phyloP scores from a whole-genome alignment of 2,329 filamentous ascomycete genomes.

The Hirsutella rhossiliensis region DNA sequence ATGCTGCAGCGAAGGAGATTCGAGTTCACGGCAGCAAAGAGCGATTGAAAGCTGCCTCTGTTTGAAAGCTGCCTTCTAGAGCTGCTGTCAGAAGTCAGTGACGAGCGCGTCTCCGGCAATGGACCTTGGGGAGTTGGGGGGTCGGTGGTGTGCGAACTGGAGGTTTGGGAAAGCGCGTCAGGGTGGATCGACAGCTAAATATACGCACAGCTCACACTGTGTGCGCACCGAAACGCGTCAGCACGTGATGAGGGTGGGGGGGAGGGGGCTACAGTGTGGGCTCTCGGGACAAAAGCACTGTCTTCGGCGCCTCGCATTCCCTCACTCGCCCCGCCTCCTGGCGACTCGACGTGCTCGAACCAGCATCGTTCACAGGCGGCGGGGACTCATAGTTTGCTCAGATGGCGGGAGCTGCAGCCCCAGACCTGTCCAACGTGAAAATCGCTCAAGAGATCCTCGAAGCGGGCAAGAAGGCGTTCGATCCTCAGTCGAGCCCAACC shows the following conservation, averaged over 20 bases:
- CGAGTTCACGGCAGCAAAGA: conserved; percentile 7
- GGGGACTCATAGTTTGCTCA: neutral
- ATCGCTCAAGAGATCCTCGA: conserved; percentile 23
- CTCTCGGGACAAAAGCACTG: too few relatives aligned
- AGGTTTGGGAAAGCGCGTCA: too few relatives aligned
- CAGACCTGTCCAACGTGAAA: conserved; percentile 11
- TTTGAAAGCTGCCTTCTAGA: neutral
- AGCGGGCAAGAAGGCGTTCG: conserved; percentile 35
- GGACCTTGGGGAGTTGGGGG: neutral
- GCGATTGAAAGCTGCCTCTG: neutral
- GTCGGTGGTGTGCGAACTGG: neutral
- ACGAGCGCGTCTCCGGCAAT: neutral
- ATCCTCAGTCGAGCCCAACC: conserved; percentile 24
- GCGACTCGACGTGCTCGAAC: too few relatives aligned
- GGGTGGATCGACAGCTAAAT: too few relatives aligned
- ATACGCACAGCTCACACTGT: too few relatives aligned
- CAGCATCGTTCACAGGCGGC: too few relatives aligned
- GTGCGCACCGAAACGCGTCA: too few relatives aligned
- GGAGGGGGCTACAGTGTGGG: too few relatives aligned
- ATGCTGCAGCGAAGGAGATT: conserved; percentile 46
- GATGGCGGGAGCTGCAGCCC: neutral
- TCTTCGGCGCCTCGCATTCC: too few relatives aligned
- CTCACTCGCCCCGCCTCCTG: too few relatives aligned
- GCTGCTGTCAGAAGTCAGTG: neutral
- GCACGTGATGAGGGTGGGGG: too few relatives aligned